These are phyloP conservation scores for Quercus dentata DNA, from an alignment of 306 rosid species.

Conservation along the genomic window DNA sequence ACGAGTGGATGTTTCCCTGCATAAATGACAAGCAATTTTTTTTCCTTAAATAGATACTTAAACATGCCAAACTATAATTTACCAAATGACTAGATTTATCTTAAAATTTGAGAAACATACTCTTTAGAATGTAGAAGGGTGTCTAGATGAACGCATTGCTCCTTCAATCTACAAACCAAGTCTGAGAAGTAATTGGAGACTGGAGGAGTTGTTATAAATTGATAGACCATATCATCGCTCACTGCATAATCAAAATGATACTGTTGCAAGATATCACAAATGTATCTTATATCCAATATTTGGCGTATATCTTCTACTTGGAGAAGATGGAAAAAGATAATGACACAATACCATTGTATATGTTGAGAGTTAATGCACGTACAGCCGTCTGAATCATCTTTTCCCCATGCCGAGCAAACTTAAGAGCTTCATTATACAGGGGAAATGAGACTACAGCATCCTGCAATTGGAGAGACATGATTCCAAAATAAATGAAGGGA, in stretches of 20 bases:
- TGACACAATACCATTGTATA: conserved; percentile 54
- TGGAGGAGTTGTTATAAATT: conserved; percentile 70
- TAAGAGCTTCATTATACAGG: conserved; percentile 69
- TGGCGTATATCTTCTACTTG: conserved; percentile 10
- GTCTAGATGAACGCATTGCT: conserved; percentile 58
- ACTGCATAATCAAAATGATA: conserved; percentile 59
- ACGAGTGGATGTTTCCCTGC: conserved; percentile 49
- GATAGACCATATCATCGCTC: conserved; percentile 64
- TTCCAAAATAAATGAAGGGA: conserved; percentile 9
- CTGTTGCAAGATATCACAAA: conserved; percentile 28
- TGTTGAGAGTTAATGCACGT: conserved; percentile 65
- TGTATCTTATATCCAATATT: conserved; percentile 9
- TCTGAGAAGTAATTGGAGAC: conserved; percentile 77
- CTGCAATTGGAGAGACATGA: conserved; percentile 35
- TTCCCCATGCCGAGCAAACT: conserved; percentile 71
- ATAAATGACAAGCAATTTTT: conserved; percentile 19
- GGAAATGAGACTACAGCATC: conserved; percentile 81
- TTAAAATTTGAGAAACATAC: conserved; percentile 33
- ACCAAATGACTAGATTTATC: background rate
- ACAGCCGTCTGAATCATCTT: conserved; percentile 76
- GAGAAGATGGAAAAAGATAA: conserved; percentile 4
- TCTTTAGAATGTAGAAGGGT: conserved; percentile 37
- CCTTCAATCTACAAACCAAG: conserved; percentile 54
- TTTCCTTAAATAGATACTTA: background rate
- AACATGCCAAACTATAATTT: background rate